A percentile compares a stretch with the other conserved stretches of the same genome.
These are phyloP conservation scores for Rhodotorula glutinis DNA, from an alignment of 1,284 basidiomycete genomes.

Conservation along the genomic window DNA sequence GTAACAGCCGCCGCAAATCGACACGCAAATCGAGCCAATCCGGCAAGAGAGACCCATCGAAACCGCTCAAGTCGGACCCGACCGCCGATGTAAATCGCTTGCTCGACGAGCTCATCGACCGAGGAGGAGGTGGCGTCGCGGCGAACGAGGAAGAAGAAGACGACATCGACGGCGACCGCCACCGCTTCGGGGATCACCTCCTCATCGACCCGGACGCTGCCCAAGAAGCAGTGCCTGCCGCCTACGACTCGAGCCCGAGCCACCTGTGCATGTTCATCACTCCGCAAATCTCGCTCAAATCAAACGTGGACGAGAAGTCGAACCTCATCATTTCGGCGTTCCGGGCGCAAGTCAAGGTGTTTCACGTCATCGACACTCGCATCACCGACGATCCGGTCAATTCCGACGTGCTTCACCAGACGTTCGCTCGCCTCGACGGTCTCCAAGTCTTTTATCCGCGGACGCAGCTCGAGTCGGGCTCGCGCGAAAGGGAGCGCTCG, in stretches of 20 bases:
- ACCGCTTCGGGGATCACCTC: slow-evolving; percentile 31
- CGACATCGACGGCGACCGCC: slow-evolving; percentile 3
- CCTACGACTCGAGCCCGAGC: slow-evolving; percentile 56
- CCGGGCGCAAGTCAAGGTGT: slow-evolving; percentile 76
- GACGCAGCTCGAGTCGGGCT: slow-evolving; percentile 10
- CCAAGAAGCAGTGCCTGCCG: slow-evolving; percentile 47
- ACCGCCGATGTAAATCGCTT: slow-evolving; percentile 35
- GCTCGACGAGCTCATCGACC: slow-evolving; percentile 46
- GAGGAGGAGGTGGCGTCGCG: slow-evolving; percentile 29
- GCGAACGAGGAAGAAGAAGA: slow-evolving; percentile 24
- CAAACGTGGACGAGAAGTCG: slow-evolving; percentile 61
- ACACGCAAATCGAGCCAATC: not conserved
- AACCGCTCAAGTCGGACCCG: slow-evolving; percentile 7
- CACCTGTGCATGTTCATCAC: slow-evolving; percentile 82
- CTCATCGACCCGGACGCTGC: slow-evolving; percentile 40
- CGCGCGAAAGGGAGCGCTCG: slow-evolving; percentile 36
- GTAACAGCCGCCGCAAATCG: slow-evolving; percentile 23
- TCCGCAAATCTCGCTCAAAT: slow-evolving; percentile 81
- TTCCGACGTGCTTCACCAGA: slow-evolving; percentile 79
- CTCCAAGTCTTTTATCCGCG: slow-evolving; percentile 83
- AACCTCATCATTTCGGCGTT: slow-evolving; percentile 77
- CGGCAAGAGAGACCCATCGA: slow-evolving; percentile 16
- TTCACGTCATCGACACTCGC: slow-evolving; percentile 73
- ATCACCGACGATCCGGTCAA: slow-evolving; percentile 80
- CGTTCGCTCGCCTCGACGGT: slow-evolving; percentile 69